Percentiles rank a stretch among this genome's conserved stretches.
Evolutionary conservation across 2,329 filamentous ascomycete species (phyloP).

Genomic region (Coleophoma cylindrospora): DNA sequence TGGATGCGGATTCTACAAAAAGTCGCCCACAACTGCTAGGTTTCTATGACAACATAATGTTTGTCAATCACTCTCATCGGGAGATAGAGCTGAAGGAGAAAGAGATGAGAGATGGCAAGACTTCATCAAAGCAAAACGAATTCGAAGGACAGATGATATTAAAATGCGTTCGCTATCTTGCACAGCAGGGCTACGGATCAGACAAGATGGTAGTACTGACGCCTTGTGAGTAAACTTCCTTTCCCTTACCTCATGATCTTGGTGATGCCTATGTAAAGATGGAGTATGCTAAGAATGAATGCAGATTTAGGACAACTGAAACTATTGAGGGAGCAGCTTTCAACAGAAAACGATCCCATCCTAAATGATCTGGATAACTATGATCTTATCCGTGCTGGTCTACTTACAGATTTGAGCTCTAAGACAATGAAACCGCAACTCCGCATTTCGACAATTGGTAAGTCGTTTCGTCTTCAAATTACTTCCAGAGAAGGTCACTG

Average conservation of each 20-base stretch:
- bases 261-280: too few relatives aligned
- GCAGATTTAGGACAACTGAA: slow-evolving; percentile 59
- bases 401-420: slow-evolving; percentile 48
- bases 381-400: slow-evolving; percentile 57
- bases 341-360: slow-evolving; percentile 53
- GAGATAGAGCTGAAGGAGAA: slow-evolving; percentile 43
- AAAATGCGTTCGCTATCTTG: slow-evolving; percentile 60
- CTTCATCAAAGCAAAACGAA: slow-evolving; percentile 53
- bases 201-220: slow-evolving; percentile 64
- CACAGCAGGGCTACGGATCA: slow-evolving; percentile 65
- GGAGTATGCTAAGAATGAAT: too few relatives aligned
- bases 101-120: slow-evolving; percentile 44
- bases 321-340: slow-evolving; percentile 48
- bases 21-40: slow-evolving; percentile 46
- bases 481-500: neutral
- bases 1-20: slow-evolving; percentile 46
- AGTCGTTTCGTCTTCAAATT: slow-evolving; percentile 17
- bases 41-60: slow-evolving; percentile 54
- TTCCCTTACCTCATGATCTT: too few relatives aligned
- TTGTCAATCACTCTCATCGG: slow-evolving; percentile 55
- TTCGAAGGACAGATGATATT: slow-evolving; percentile 65
- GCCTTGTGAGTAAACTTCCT: slow-evolving; percentile 36
- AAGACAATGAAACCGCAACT: slow-evolving; percentile 47
- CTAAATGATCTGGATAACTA: slow-evolving; percentile 64
- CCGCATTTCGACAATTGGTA: slow-evolving; percentile 65